Evolutionary conservation across 1,284 basidiomycete species (phyloP).

Genomic region (Bjerkandera adusta): DNA sequence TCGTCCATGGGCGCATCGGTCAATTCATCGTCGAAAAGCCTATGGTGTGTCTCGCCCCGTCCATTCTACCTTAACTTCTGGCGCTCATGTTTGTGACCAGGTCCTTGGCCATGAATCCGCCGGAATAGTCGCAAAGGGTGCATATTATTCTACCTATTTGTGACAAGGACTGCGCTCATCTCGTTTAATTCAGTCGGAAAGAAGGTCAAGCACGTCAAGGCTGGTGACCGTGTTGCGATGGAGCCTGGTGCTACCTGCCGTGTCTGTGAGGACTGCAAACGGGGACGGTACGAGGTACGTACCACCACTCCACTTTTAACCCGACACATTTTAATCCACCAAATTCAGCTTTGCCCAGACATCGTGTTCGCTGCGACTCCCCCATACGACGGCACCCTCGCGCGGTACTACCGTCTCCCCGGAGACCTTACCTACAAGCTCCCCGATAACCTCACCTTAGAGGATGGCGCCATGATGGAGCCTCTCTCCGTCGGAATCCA

Average conservation of each 20-base stretch:
- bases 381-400: slow-evolving; percentile 86
- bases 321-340: slow-evolving; percentile 1
- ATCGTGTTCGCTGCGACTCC: slow-evolving; percentile 89
- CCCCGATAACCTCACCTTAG: slow-evolving; percentile 71
- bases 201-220: slow-evolving; percentile 70
- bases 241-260: slow-evolving; percentile 81
- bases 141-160: not conserved
- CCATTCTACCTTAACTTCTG: too few relatives aligned
- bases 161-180: not conserved
- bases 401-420: slow-evolving; percentile 78
- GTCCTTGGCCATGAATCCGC: slow-evolving; percentile 68
- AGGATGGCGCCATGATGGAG: slow-evolving; percentile 92
- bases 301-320: not conserved
- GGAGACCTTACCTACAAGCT: slow-evolving; percentile 74
- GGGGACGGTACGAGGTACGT: slow-evolving; percentile 76
- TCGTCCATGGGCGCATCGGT: slow-evolving; percentile 74
- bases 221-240: slow-evolving; percentile 86
- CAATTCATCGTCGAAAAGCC: slow-evolving; percentile 76
- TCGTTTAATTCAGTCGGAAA: slow-evolving; percentile 51
- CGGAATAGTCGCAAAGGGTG: slow-evolving; percentile 54
- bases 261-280: slow-evolving; percentile 72
- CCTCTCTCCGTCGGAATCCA: slow-evolving; percentile 93
- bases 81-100: slow-evolving; percentile 27
- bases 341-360: slow-evolving; percentile 67
- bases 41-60: slow-evolving; percentile 55